phyloP scores from a whole-genome alignment of 2,329 filamentous ascomycete genomes.

The Capronia epimyces region DNA sequence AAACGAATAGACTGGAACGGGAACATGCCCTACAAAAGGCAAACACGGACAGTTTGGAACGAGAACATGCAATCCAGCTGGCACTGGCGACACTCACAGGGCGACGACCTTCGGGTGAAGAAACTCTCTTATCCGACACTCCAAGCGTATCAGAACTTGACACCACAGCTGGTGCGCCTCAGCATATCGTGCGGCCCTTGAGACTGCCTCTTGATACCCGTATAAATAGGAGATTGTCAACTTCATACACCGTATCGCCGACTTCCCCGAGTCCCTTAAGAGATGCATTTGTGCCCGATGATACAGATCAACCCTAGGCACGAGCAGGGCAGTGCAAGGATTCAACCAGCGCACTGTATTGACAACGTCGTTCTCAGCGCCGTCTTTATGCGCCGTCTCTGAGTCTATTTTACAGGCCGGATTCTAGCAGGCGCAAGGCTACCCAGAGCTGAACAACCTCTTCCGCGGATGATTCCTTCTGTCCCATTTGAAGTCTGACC shows the following conservation, averaged over 20 bases:
- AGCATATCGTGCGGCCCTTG: not conserved
- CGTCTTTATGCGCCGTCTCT: no score
- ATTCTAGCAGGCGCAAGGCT: no score
- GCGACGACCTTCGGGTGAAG: not conserved
- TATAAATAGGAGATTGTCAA: not conserved
- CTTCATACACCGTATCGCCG: conserved; percentile 1
- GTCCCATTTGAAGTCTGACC: no score
- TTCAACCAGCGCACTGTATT: not conserved
- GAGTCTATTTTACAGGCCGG: no score
- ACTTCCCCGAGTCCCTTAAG: conserved; percentile 10
- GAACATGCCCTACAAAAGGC: no score
- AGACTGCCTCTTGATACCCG: conserved; percentile 4
- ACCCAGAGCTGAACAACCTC: no score
- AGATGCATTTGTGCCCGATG: conserved; percentile 5
- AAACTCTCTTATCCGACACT: conserved; percentile 2
- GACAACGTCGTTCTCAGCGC: no score
- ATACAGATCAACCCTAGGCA: not conserved
- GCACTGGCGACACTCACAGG: not conserved
- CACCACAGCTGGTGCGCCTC: not conserved
- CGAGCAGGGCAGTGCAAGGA: not conserved
- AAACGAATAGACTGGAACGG: not conserved
- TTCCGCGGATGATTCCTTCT: no score
- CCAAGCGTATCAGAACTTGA: conserved; percentile 1
- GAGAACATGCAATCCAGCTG: no score
- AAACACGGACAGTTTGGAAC: no score